phyloP scores from a whole-genome alignment of 2,329 filamentous ascomycete species.

The Venturiaceae sp. region DNA sequence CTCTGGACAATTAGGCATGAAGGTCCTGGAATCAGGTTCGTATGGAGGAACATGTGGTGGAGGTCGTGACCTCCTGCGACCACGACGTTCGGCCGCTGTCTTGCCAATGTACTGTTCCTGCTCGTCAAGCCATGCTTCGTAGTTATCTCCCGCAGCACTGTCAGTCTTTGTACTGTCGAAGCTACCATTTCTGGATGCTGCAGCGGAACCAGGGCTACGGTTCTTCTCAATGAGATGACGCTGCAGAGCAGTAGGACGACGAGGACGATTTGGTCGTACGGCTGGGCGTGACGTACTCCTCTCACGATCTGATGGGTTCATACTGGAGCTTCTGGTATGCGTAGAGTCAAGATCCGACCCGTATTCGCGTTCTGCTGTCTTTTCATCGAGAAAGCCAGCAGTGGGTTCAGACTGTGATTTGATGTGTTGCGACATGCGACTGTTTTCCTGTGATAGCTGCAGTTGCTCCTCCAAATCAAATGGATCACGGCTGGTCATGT shows the following conservation, averaged over 20 bases:
- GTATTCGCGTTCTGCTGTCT: neutral
- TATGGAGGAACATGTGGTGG: neutral
- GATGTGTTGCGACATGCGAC: slow-evolving; percentile 27
- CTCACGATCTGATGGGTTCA: slow-evolving; percentile 6
- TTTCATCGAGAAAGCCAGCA: neutral
- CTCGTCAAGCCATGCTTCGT: neutral
- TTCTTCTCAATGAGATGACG: slow-evolving; percentile 1
- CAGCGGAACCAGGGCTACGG: neutral
- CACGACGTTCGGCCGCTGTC: neutral
- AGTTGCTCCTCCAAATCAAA: slow-evolving; percentile 40
- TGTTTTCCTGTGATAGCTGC: slow-evolving; percentile 25
- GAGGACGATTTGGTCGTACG: neutral
- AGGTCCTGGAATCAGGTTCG: neutral
- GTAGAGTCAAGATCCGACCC: slow-evolving; percentile 2
- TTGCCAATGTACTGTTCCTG: neutral
- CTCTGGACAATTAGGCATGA: neutral
- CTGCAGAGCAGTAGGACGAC: slow-evolving; percentile 6
- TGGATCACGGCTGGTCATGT: slow-evolving; percentile 34
- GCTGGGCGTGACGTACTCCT: slow-evolving; percentile 2
- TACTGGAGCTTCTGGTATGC: slow-evolving; percentile 7
- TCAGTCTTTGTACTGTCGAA: neutral
- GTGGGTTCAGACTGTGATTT: slow-evolving; percentile 31
- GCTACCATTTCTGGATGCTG: neutral
- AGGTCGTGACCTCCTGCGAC: neutral
- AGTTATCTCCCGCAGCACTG: neutral